Conservation (phyloP, 352 stramenopile genomes). For the Globisporangium canariense region DNA sequence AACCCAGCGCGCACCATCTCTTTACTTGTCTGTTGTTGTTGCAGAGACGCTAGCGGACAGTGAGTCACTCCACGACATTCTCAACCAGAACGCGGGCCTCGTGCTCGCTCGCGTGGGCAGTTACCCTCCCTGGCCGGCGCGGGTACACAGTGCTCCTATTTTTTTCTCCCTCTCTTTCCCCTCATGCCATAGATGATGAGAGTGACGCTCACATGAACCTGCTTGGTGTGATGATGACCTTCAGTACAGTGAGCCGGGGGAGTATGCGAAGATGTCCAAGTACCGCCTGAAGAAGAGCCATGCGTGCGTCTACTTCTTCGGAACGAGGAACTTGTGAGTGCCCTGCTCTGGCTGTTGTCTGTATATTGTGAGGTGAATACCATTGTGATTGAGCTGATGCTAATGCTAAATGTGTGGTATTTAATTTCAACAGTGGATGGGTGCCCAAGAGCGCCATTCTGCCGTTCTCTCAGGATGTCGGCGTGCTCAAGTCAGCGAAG, state of each 20-base stretch:
- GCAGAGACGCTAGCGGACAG: conserved; percentile 62
- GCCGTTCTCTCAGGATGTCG: conserved; percentile 64
- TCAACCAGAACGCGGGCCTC: conserved; percentile 78
- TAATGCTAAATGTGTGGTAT: neutral
- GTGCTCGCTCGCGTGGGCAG: conserved; percentile 73
- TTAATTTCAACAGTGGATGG: conserved; percentile 50
- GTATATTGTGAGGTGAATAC: neutral
- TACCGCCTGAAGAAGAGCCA: conserved; percentile 75
- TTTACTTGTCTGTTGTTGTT: conserved; percentile 5
- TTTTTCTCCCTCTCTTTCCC: conserved; percentile 1
- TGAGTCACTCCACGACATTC: conserved; percentile 55
- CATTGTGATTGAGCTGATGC: neutral
- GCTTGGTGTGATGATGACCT: conserved; percentile 10
- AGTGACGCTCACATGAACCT: neutral
- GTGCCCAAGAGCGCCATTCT: conserved; percentile 68
- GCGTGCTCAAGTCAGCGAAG: conserved; percentile 52
- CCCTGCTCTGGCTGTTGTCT: conserved; percentile 1
- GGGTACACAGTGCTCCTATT: conserved; percentile 32
- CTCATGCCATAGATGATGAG: neutral
- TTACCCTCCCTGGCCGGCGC: conserved; percentile 80
- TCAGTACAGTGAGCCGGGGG: conserved; percentile 77
- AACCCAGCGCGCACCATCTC: neutral
- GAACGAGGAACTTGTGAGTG: conserved; percentile 84
- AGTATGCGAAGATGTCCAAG: conserved; percentile 78
- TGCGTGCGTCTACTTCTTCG: conserved; percentile 85